Conservation (phyloP, 2,329 filamentous ascomycete genomes). For the Fonsecaea erecta region DNA sequence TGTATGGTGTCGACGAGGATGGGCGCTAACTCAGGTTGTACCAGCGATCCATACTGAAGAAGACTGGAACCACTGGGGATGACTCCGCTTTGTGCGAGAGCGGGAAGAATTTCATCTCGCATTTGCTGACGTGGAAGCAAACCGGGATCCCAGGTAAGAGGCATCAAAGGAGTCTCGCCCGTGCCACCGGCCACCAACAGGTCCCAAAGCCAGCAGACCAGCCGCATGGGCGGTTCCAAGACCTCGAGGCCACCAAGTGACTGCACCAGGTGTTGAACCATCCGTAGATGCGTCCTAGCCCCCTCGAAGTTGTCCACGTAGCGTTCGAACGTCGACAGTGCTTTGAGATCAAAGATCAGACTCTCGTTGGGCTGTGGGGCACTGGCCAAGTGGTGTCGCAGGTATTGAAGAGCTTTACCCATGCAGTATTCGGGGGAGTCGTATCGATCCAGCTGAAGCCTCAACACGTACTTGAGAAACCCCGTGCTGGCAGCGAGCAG, state of each 20-base stretch:
- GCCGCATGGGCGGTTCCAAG: conserved; percentile 16
- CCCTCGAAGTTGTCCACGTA: conserved; percentile 28
- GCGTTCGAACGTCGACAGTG: conserved; percentile 28
- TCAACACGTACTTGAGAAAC: conserved; percentile 23
- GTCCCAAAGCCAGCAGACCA: conserved; percentile 24
- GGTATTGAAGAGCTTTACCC: conserved; percentile 25
- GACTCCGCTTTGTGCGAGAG: conserved; percentile 16
- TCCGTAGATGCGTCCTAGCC: conserved; percentile 27
- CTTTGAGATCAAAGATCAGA: conserved; percentile 28
- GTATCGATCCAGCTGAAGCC: conserved; percentile 19
- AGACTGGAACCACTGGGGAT: conserved; percentile 20
- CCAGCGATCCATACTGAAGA: conserved; percentile 6
- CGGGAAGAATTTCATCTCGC: conserved; percentile 13
- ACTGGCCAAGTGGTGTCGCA: conserved; percentile 23
- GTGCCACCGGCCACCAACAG: conserved; percentile 21
- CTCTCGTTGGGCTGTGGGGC: conserved; percentile 17
- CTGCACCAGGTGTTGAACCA: conserved; percentile 27
- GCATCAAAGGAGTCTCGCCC: conserved; percentile 21
- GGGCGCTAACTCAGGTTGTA: conserved; percentile 6
- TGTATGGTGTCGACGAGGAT: conserved; percentile 22
- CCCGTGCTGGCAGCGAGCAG: conserved; percentile 30
- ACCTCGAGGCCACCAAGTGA: conserved; percentile 16
- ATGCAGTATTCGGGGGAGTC: conserved; percentile 30
- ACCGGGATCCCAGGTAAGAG: conserved; percentile 26
- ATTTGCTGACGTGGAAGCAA: conserved; percentile 14